Evolutionary conservation across 78 protist genomes (phyloP).

Genomic region (Emiliania huxleyi): DNA sequence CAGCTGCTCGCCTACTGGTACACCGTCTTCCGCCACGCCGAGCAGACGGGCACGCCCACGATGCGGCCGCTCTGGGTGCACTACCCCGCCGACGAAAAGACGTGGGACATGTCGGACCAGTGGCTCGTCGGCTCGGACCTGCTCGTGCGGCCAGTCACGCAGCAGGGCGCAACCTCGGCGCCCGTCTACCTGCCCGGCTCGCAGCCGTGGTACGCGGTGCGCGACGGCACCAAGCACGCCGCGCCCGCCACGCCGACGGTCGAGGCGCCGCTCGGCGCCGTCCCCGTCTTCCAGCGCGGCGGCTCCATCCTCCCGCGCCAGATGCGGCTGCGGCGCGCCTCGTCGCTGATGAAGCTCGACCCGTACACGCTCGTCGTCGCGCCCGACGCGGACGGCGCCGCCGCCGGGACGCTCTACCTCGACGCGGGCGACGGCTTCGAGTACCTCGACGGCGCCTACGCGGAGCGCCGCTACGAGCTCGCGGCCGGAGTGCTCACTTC

Average conservation of each 20-base stretch:
- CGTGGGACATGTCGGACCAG: conserved; percentile 27
- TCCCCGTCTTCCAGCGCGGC: conserved; percentile 86
- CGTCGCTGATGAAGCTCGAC: conserved; percentile 73
- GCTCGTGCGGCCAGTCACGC: conserved; percentile 70
- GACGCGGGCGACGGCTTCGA: conserved; percentile 74
- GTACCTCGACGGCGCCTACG: conserved; percentile 45
- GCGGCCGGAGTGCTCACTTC: conserved; percentile 2
- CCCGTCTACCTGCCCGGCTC: conserved; percentile 57
- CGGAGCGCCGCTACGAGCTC: conserved; percentile 41
- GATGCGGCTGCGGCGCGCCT: conserved; percentile 79
- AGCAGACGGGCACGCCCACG: conserved; percentile 75
- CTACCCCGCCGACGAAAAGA: conserved; percentile 57
- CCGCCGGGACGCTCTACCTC: conserved; percentile 75
- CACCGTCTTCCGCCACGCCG: conserved; percentile 73
- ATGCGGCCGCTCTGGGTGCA: conserved; percentile 75
- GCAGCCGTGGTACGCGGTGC: neutral
- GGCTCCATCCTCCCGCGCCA: conserved; percentile 83
- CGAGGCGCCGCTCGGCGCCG: conserved; percentile 67
- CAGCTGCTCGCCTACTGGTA: conserved; percentile 83
- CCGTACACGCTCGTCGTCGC: conserved; percentile 87
- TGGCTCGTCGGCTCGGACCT: conserved; percentile 68
- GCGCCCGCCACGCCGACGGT: conserved; percentile 46
- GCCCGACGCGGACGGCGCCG: conserved; percentile 35
- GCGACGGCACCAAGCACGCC: neutral
- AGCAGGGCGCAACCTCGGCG: neutral